phyloP scores from a whole-genome alignment of 202 grass and related monocot species.

The Digitaria exilis region DNA sequence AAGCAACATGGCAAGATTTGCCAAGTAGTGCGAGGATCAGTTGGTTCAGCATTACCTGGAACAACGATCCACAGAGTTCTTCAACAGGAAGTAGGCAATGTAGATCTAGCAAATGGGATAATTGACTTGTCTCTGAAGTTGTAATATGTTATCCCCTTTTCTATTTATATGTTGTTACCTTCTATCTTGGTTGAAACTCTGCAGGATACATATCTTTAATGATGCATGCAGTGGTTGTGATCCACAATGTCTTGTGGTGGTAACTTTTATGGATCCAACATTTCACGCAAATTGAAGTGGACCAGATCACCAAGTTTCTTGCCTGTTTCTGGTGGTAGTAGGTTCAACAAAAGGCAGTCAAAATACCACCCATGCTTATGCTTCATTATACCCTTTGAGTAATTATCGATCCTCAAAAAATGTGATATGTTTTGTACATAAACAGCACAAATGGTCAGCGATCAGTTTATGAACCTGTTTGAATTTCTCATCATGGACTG shows the following conservation, averaged over 20 bases:
- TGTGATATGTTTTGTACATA: neutral
- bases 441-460: neutral
- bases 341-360: constrained; percentile 4
- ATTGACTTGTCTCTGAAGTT: constrained; percentile 29
- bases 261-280: constrained; percentile 4
- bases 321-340: neutral
- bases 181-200: constrained; percentile 8
- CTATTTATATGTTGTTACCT: neutral
- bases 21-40: neutral
- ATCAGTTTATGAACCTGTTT: constrained; percentile 18
- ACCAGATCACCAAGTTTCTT: neutral
- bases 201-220: neutral
- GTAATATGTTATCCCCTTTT: neutral
- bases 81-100: neutral
- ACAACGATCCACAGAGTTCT: constrained; percentile 17
- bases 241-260: neutral
- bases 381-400: constrained; percentile 20
- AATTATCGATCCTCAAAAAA: neutral
- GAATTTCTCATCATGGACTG: neutral
- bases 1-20: constrained; percentile 16
- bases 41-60: constrained; percentile 23
- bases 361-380: neutral
- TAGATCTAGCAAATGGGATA: neutral
- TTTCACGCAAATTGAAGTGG: neutral
- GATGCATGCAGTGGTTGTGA: constrained; percentile 21